phyloP scores from a whole-genome alignment of 176 grass and related monocot genomes.

The Puya raimondii region DNA sequence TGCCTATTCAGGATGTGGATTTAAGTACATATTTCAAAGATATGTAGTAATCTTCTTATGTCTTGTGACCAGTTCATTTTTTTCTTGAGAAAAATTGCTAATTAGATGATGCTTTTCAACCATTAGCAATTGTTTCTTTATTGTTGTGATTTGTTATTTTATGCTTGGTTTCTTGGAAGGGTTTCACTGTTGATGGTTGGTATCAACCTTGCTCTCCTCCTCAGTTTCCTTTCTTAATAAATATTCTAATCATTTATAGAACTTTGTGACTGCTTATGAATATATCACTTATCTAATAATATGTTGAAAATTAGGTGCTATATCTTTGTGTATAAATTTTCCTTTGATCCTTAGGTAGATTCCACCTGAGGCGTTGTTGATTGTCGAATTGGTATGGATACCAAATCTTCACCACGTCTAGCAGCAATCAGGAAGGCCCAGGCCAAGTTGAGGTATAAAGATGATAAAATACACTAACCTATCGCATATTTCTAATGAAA shows the following conservation, averaged over 20 bases:
- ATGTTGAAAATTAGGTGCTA: slow-evolving; percentile 23
- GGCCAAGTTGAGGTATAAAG: slow-evolving; percentile 67
- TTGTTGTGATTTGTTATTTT: too few relatives aligned
- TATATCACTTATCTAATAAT: slow-evolving; percentile 20
- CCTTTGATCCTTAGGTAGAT: slow-evolving; percentile 43
- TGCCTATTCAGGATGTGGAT: too few relatives aligned
- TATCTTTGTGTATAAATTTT: slow-evolving; percentile 31
- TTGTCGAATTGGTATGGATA: slow-evolving; percentile 52
- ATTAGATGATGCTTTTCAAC: too few relatives aligned
- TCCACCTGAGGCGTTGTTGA: slow-evolving; percentile 89
- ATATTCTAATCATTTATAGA: slow-evolving; percentile 16
- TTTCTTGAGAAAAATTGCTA: too few relatives aligned
- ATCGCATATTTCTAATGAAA: background rate
- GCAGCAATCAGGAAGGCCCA: slow-evolving; percentile 85
- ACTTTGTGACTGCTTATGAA: background rate
- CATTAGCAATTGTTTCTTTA: too few relatives aligned
- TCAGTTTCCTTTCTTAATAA: background rate
- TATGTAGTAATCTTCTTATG: too few relatives aligned
- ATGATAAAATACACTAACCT: background rate
- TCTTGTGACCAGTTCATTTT: too few relatives aligned
- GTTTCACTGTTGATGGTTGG: too few relatives aligned
- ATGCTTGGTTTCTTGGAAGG: too few relatives aligned
- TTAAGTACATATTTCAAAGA: too few relatives aligned
- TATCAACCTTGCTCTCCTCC: too few relatives aligned
- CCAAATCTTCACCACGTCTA: slow-evolving; percentile 65